Evolutionary conservation across 1,284 basidiomycete genomes (phyloP), one percentile per base, ranked within the genome.

Genomic region (Porodaedalea pini): DNA sequence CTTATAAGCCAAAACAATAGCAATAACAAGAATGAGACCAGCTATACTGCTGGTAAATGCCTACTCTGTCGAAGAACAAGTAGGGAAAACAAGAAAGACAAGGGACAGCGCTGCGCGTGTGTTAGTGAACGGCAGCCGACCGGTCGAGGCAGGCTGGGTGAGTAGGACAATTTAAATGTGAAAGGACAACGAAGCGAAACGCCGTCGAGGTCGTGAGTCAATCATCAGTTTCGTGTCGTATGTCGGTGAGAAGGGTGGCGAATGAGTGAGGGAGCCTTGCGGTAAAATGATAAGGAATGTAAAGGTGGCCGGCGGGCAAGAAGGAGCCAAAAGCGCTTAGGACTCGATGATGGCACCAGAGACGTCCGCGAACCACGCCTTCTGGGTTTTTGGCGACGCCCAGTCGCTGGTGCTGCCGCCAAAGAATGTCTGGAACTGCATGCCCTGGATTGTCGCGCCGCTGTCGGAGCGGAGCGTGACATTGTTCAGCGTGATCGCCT

Each of bases 371-470:
- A 77, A 77, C 61, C 65, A 75, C 19, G 71, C 70, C 21, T 66
- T 68, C 60, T 77, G 73, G 54, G 73, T 71, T 45, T 68, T 62
- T 2, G 71, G 69, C 8, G 72, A 71, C 4, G 71, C 73, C 71
- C 71, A 77, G 10, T 68, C 65, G 10, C 57, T 36, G 31, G 64
- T 67, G 47, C 60, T 60, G 53, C 71, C 69, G 36, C 71, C 74
- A 56, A 77, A 77, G 69, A 77, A 77, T 15, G 74, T 76, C 64
- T 76, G 67, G 48, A 67, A 67, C 36, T 69, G 67, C 4, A 65
- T 60, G 6, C 68, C 68, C 19, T 66, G 62, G 43, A 69, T 55
- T 8, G 59, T 54, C 17, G 64, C 58, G 3, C 60, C 44, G 17
- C 54, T 23, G 27, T 62, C 58, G 8, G 62, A 58, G 15, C 68